Percentiles rank a stretch among this genome's conserved stretches.
Evolutionary conservation across 192 early-diverging fungal species (phyloP).

Genomic region (Chytriomyces hyalinus): DNA sequence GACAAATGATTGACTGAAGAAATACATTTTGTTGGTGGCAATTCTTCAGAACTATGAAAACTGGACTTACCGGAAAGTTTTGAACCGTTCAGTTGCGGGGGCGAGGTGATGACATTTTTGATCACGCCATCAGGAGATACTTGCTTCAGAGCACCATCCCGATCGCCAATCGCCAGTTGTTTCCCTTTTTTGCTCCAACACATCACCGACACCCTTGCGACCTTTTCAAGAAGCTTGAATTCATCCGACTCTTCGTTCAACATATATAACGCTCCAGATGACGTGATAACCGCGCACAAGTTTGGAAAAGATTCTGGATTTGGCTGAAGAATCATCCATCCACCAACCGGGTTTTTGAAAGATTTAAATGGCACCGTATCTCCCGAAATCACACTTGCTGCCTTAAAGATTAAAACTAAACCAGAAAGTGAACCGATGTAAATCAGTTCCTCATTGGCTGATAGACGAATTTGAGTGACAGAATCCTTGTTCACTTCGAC

Average conservation of each 20-base stretch:
- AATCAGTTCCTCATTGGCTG: conserved; percentile 9
- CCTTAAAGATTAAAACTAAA: neutral
- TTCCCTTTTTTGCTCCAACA: conserved; percentile 92
- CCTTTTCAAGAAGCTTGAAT: neutral
- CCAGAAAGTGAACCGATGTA: conserved; percentile 3
- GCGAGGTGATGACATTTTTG: conserved; percentile 64
- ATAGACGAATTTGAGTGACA: conserved; percentile 28
- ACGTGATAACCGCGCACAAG: neutral
- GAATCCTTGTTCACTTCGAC: neutral
- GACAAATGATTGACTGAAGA: conserved; percentile 66
- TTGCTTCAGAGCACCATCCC: conserved; percentile 65
- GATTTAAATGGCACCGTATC: neutral
- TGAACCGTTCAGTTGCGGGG: conserved; percentile 14
- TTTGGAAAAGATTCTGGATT: conserved; percentile 34
- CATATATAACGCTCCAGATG: neutral
- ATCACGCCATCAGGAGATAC: conserved; percentile 64
- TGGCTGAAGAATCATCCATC: conserved; percentile 22
- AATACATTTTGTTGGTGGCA: neutral
- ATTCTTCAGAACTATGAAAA: neutral
- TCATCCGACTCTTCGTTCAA: conserved; percentile 21
- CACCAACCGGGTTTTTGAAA: conserved; percentile 5
- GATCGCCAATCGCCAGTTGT: conserved; percentile 78
- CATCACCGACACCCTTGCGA: conserved; percentile 37
- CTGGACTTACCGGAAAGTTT: too few relatives aligned
- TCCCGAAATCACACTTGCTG: neutral